Base-by-base conservation (phyloP, 2,329 filamentous ascomycete genomes). In the Biscogniauxia mediterranea region DNA sequence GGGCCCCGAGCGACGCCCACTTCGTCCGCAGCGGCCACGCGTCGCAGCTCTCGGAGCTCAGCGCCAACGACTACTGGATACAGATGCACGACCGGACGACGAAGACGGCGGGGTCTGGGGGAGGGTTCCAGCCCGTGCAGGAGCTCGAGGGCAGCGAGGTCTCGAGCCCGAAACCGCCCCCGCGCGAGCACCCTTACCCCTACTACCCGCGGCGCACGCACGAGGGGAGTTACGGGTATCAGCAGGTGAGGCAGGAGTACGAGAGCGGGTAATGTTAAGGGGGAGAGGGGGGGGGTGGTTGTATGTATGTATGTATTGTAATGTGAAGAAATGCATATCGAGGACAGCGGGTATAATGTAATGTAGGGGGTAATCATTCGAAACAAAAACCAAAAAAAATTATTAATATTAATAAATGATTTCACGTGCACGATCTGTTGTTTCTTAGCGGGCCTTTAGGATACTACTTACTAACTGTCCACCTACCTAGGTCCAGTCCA, bases 41-140 rank as follows among this genome's bases (percentile, higher is more conserved):
- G 7, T 55, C 57, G 42, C 42, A 55, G 42, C 17, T 59, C 7
- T 59, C 57, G 20, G 57, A 55, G 19, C 57, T 59, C 38, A 55
- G 53, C 42, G 42, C 32, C 28, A 6, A 32, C 13, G 20, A 42
- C 8, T 42, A 55, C 42, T 55, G 20, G 19, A 54, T 26, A 15
- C 52, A 19, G 20, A 20, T 57, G 13, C 56, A 42, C n/a, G 56
- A 57, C 23, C 50, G 50, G 8, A 23, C 49, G 6, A 25, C 9
- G 8, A 5, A 6, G 28, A 19, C 26, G 54, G 7, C 11, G 28
- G 28, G 28, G 11, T 2, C 3, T 1, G 28, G 28, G 5, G 23
- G 23, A 5, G 15, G 26, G 5, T 32, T 54, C 28, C 21, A 54
- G 28, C 25, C 21, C n/a, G 28, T 46, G 15, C 20, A 32, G 21